Conservation (phyloP, 2,329 filamentous ascomycete species). For the Fusarium camptoceras region DNA sequence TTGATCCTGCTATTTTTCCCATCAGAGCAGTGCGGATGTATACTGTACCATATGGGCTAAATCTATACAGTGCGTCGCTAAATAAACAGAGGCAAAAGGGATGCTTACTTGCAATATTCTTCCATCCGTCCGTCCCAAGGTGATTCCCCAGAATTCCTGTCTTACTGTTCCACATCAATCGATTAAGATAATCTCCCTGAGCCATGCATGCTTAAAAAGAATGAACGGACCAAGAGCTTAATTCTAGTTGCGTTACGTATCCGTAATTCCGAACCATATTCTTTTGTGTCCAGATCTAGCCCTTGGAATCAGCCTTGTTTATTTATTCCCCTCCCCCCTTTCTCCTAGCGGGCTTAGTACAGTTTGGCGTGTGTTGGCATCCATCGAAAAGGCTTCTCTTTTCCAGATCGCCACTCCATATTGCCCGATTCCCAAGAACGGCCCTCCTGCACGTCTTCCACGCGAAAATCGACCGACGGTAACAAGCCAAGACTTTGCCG, state of each 20-base stretch:
- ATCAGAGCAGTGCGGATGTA: neutral
- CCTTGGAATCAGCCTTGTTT: neutral
- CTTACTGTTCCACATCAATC: conserved; percentile 9
- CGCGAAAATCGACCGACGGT: conserved; percentile 24
- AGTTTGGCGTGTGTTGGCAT: neutral
- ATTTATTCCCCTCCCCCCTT: too few species aligned
- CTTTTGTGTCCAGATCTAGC: neutral
- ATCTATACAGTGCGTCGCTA: conserved; percentile 31
- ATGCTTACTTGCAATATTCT: neutral
- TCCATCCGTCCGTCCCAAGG: neutral
- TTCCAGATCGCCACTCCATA: conserved; percentile 34
- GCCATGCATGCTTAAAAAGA: neutral
- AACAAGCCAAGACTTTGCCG: conserved; percentile 31
- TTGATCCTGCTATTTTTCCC: neutral
- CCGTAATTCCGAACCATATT: neutral
- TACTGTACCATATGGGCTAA: neutral
- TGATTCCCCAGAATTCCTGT: conserved; percentile 18
- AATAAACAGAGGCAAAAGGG: neutral
- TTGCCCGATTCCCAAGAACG: conserved; percentile 8
- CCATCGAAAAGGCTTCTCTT: conserved; percentile 22
- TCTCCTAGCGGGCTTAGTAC: neutral
- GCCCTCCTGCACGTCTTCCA: conserved; percentile 18
- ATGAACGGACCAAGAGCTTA: conserved; percentile 28
- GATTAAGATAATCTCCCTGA: conserved; percentile 10
- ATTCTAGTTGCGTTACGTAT: neutral